phyloP scores from a whole-genome alignment of 1,284 basidiomycete species.

The Dichomitus squalens region DNA sequence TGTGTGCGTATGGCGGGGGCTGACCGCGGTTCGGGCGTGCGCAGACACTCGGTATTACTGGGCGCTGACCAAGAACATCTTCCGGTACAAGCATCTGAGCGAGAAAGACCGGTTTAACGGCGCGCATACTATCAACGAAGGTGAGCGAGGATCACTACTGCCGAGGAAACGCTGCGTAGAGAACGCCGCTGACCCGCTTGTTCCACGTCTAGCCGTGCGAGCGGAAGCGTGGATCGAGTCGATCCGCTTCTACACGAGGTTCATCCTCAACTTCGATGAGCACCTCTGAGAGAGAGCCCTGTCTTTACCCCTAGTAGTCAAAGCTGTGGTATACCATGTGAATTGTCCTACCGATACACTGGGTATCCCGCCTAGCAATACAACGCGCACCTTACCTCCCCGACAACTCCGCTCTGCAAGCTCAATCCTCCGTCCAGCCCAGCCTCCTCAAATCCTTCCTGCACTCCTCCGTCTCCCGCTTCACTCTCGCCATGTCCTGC shows the following conservation, averaged over 20 bases:
- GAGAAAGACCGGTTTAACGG: conserved; percentile 21
- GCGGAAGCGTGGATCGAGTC: conserved; percentile 26
- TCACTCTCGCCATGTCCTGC: conserved; percentile 49
- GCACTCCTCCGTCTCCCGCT: conserved; percentile 52
- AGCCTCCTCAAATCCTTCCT: conserved; percentile 47
- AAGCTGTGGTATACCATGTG: not conserved
- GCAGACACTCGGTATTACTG: conserved; percentile 48
- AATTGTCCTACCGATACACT: not conserved
- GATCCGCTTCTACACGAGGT: conserved; percentile 30
- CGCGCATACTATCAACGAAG: conserved; percentile 56
- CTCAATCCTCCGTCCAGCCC: conserved; percentile 50
- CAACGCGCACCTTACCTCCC: not conserved
- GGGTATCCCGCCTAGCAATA: not conserved
- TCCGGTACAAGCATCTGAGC: conserved; percentile 44
- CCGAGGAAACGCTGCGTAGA: not conserved
- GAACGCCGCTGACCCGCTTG: not conserved
- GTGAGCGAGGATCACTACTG: not conserved
- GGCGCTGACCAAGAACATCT: conserved; percentile 46
- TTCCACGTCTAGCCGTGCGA: conserved; percentile 17
- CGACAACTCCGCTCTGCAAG: not conserved
- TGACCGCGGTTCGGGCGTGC: not conserved
- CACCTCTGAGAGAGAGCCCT: too few relatives aligned
- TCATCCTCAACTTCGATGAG: conserved; percentile 32
- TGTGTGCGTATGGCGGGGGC: not conserved
- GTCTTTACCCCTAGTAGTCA: too few relatives aligned